Base-by-base conservation (phyloP, 2,329 filamentous ascomycete genomes). In the Lithohypha guttulata region DNA sequence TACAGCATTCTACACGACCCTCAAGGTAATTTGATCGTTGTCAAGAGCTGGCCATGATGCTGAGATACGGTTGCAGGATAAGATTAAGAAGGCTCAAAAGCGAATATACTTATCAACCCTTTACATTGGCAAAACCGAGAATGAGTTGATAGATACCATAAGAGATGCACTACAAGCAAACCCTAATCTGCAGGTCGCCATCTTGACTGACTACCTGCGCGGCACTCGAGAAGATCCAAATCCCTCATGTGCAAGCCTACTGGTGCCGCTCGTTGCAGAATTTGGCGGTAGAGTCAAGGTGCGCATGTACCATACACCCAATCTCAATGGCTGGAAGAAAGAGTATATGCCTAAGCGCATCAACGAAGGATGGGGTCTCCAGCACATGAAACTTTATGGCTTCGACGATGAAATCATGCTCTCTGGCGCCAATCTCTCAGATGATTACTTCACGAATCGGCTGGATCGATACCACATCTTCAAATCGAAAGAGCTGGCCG, bases 381-480 rank as follows among this genome's bases (percentile, higher is more conserved):
- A 98, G 58, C 91, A 98, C 57, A 98, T 98, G 89, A 98, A 98
- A 69, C 69, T 98, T 0, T 98, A 98, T 52, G 91, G 91, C 0
- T 68, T 94, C 15, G 91, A 98, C 53, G 86, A 98, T 54, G 86
- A 94, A 59, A 81, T 98, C 42, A 89, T 98, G 48, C 75, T 98
- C 53, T 93, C 87, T 6, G 87, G 86, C 6, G 91, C 91, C 11
- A 98, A 98, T 51, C 65, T 98, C 5, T 94, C 85, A 0, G 75
- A 72, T 29, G 89, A 98, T 55, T 98, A 98, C 61, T 98, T 98
- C 54, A 94, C 86, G 26, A 91, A 96, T 52, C 79, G 91, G 8
- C 82, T 96, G 53, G 91, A 98, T 58, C 73, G 91, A 37, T 98
- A 98, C 53, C 91, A 98, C 57, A 63, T 96, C 23, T 93, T 96